Percentiles rank a stretch among this genome's conserved stretches.
Evolutionary conservation across 1,139 yeast species (phyloP).

Genomic region (Saccharomyces hybrid): DNA sequence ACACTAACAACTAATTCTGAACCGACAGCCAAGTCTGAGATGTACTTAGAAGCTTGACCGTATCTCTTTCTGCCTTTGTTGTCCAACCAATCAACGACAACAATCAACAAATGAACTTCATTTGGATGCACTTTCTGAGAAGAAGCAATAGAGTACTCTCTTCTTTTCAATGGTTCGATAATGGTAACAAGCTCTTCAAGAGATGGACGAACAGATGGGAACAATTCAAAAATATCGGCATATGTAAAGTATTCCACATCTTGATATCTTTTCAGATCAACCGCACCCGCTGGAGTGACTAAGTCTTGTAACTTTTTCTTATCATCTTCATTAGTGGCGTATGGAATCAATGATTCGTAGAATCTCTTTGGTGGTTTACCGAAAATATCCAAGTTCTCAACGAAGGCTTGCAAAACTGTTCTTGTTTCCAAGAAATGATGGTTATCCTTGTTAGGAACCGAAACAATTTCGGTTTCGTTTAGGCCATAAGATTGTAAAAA

Average conservation of each 20-base stretch:
- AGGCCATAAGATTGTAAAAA: conserved; percentile 70
- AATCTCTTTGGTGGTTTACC: conserved; percentile 96
- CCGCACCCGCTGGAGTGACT: conserved; percentile 77
- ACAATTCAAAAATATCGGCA: conserved; percentile 74
- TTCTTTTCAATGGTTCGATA: conserved; percentile 84
- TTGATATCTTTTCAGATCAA: conserved; percentile 73
- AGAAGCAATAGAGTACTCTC: conserved; percentile 98
- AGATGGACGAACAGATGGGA: conserved; percentile 77
- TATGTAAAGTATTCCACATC: conserved; percentile 79
- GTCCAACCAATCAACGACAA: conserved; percentile 95
- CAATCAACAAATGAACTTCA: conserved; percentile 85
- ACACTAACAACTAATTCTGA: conserved; percentile 88
- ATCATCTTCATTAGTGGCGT: conserved; percentile 64
- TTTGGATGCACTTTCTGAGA: conserved; percentile 89
- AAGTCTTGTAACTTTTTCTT: conserved; percentile 53
- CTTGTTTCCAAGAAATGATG: conserved; percentile 54
- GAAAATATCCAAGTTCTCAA: conserved; percentile 76
- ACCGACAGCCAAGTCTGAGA: conserved; percentile 73
- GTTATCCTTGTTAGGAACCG: conserved; percentile 65
- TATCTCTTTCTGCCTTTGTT: conserved; percentile 76
- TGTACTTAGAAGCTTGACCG: conserved; percentile 91
- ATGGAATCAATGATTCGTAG: conserved; percentile 72
- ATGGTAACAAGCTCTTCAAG: conserved; percentile 62
- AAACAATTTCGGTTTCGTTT: conserved; percentile 54
- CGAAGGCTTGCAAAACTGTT: conserved; percentile 73